These are phyloP conservation scores for Thermoascus crustaceus DNA, from an alignment of 2,329 filamentous ascomycete genomes.

Conservation along the genomic window DNA sequence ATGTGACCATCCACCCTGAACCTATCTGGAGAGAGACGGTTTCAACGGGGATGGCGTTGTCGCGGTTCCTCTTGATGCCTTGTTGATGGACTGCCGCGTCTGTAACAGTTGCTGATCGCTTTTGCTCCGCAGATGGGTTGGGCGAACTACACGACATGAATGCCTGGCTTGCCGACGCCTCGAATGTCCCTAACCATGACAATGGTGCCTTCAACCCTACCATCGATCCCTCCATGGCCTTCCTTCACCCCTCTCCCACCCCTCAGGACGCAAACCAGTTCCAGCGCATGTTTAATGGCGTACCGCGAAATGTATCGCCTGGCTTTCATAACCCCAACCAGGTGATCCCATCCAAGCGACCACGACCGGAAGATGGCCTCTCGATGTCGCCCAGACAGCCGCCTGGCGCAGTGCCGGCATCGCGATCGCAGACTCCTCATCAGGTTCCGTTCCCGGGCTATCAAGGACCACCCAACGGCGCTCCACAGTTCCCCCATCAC, in stretches of 20 bases:
- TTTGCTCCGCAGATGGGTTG: conserved; percentile 37
- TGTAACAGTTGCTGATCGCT: too few species aligned
- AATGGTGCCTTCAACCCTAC: conserved; percentile 42
- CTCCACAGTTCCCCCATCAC: conserved; percentile 51
- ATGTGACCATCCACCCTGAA: background rate
- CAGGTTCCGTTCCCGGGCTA: conserved; percentile 66
- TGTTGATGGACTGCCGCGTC: too few species aligned
- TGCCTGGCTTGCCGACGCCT: conserved; percentile 43
- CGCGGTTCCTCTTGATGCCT: conserved; percentile 7
- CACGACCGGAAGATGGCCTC: conserved; percentile 76
- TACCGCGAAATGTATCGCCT: conserved; percentile 73
- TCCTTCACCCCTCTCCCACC: conserved; percentile 38
- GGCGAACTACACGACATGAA: conserved; percentile 42
- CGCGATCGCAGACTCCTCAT: conserved; percentile 87
- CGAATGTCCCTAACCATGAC: conserved; percentile 40
- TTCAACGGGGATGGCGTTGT: conserved; percentile 2
- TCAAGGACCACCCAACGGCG: conserved; percentile 55
- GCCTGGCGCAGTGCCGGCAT: conserved; percentile 64
- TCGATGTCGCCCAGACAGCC: conserved; percentile 72
- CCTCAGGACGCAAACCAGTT: conserved; percentile 46
- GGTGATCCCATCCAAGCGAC: conserved; percentile 83
- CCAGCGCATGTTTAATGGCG: conserved; percentile 69
- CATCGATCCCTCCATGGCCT: conserved; percentile 41
- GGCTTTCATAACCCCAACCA: conserved; percentile 71
- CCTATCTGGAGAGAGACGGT: conserved; percentile 1